Base-by-base conservation (phyloP, 1,284 basidiomycete species). In the Anthracocystis panici-leucophaei region DNA sequence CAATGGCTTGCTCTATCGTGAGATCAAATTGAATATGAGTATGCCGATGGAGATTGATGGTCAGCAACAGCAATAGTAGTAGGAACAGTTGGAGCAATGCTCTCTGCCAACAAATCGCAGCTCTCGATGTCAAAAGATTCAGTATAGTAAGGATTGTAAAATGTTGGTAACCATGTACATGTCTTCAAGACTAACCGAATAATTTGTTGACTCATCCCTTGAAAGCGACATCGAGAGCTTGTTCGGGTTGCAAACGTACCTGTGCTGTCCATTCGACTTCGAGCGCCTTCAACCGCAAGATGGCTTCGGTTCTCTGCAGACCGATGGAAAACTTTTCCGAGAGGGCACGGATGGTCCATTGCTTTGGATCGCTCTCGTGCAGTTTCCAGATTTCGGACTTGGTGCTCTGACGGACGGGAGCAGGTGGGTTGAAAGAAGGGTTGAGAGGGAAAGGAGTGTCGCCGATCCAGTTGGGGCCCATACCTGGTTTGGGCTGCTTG, bases 161-260 rank as follows among this genome's bases (percentile, higher is more conserved):
- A 71, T 57, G 56, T 65, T 71, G 73, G 65, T 77, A 77, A 77
- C 76, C 78, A 79, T 71, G 68, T 73, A 58, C 56, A 59, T 66
- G 81, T 82, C 81, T 81, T 81, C 81, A 82, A 82, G 81, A 82
- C 81, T 82, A 82, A 82, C 81, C 81, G 81, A 77, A 70, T 50
- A 49, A 23, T 72, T 77, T 63, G 42, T 65, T 74, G 50, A 33
- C 55, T 73, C 81, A 79, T 79, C 79, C 68, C 45, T 25, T 75
- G 14, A 44, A 50, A 18, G 10, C 44, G 35, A n/a, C 56, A 56
- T 59, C 69, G 64, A 62, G 69, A 57, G 60, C 55, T 48, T 23
- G 16, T 18, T 3, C 12, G 7, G 12, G 7, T 12, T 16, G 35
- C 3, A 16, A 29, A 77, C 83, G 72, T 73, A 84, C 83, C 78